Evolutionary conservation across 2,329 filamentous ascomycete genomes (phyloP).

Genomic region (Erysiphe neolycopersici): DNA sequence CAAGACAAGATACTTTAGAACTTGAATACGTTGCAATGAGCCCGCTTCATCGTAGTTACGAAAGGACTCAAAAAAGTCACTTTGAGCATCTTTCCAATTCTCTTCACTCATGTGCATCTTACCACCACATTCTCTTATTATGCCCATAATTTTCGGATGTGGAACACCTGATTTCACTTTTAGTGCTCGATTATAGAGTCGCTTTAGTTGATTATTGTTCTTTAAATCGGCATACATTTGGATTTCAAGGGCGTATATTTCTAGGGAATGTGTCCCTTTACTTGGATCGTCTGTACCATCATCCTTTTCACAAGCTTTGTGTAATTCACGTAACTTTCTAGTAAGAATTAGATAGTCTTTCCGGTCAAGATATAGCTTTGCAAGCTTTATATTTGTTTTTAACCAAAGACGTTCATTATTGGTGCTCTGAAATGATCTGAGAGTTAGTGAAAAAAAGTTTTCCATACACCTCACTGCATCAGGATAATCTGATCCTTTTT

Average conservation of each 20-base stretch:
- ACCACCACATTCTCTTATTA: slow-evolving; percentile 92
- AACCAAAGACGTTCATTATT: slow-evolving; percentile 95
- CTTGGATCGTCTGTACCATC: slow-evolving; percentile 77
- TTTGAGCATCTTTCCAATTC: slow-evolving; percentile 94
- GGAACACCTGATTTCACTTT: slow-evolving; percentile 90
- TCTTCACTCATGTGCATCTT: slow-evolving; percentile 99
- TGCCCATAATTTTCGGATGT: slow-evolving; percentile 96
- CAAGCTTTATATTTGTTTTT: slow-evolving; percentile 94
- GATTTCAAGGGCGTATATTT: slow-evolving; percentile 91
- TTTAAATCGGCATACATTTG: slow-evolving; percentile 95
- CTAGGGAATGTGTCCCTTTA: slow-evolving; percentile 88
- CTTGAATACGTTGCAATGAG: slow-evolving; percentile 84
- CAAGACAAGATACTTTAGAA: slow-evolving; percentile 85
- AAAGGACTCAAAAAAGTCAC: slow-evolving; percentile 96
- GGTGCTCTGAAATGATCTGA: slow-evolving; percentile 84
- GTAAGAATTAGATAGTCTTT: slow-evolving; percentile 62
- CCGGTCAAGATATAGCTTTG: slow-evolving; percentile 69
- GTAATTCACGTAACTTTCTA: slow-evolving; percentile 67
- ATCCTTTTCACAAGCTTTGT: slow-evolving; percentile 63
- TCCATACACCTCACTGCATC: slow-evolving; percentile 65
- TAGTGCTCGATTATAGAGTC: slow-evolving; percentile 71
- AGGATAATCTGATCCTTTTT: slow-evolving; percentile 57
- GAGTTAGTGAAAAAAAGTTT: slow-evolving; percentile 77
- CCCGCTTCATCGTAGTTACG: slow-evolving; percentile 97
- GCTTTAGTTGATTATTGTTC: slow-evolving; percentile 92